Base-by-base conservation (phyloP, 331 rosid species). In the Acacia concinna region DNA sequence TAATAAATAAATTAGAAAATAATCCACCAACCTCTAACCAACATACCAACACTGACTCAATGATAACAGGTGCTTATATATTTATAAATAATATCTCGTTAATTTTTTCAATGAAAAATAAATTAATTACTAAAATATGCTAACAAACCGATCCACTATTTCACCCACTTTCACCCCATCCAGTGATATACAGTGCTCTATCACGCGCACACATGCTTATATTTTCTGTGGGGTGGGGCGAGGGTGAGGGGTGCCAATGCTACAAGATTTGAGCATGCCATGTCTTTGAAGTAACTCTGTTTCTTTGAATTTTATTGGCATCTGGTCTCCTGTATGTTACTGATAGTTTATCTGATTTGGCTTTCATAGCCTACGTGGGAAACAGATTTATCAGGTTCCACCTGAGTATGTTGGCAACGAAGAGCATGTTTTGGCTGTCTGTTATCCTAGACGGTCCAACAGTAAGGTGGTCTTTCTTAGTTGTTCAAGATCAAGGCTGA, bases 331-430 rank as follows among this genome's bases (percentile, higher is more conserved):
- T 78, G 27, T 51, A 41, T 87, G 21, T 52, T 56, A 43, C 25
- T 81, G 51, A 83, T 67, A 27, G 54, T 69, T 62, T 66, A 59
- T 60, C 18, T 84, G 75, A 82, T 76, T 71, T 82, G 74, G 73
- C 73, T 85, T 75, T 80, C 74, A 69, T 79, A 95, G 99, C 88
- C 76, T 95, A 81, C 91, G 96, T n/a, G 94, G 99, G 81, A 96
- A 90, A 79, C 93, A 90, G 56, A 86, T 87, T 68, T 87, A 76
- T 83, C 91, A 88, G 81, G 93, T 93, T 83, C 91, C 85, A n/a
- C 89, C 94, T 12, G 96, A 93, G 74, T 52, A 68, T 81, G 91
- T 93, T 74, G 96, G 97, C 77, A 87, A 88, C 84, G 91, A 85
- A 64, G 96, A 89, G 68, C 85, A 86, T 79, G 94, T 96, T 79